A percentile compares a stretch with the other conserved stretches of the same genome.
phyloP scores from a whole-genome alignment of 495 filamentous ascomycete genomes.

The Wilcoxina mikolae region DNA sequence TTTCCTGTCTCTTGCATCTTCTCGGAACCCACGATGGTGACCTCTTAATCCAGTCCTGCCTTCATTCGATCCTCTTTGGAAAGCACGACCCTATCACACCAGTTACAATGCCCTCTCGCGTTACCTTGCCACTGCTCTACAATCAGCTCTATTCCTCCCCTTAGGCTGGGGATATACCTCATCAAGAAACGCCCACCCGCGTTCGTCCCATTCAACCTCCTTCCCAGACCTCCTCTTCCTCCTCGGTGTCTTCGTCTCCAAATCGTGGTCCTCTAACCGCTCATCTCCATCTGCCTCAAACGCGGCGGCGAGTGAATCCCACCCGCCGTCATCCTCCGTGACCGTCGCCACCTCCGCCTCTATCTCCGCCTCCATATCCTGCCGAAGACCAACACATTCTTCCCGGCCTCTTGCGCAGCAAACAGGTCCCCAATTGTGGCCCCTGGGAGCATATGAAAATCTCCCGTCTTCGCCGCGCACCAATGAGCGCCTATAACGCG shows the following conservation, averaged over 20 bases:
- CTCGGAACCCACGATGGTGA: too few species aligned
- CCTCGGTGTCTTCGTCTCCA: background rate
- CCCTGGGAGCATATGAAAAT: background rate
- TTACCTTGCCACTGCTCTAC: background rate
- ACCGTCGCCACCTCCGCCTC: background rate
- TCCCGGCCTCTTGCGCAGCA: constrained; percentile 7
- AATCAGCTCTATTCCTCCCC: background rate
- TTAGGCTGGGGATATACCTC: constrained; percentile 15
- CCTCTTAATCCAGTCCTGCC: too few species aligned
- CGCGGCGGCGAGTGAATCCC: constrained; percentile 7
- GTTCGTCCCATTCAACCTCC: background rate
- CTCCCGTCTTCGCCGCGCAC: background rate
- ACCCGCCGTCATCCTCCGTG: background rate
- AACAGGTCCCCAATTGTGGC: background rate
- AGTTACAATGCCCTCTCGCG: constrained; percentile 13
- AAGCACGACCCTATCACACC: constrained; percentile 17
- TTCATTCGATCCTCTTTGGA: constrained; percentile 12
- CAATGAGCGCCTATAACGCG: background rate
- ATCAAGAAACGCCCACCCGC: constrained; percentile 11
- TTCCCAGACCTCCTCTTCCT: background rate
- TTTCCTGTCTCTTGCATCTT: too few species aligned
- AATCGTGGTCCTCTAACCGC: constrained; percentile 1
- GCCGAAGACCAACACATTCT: background rate
- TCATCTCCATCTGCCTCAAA: background rate
- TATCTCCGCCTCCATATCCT: background rate